These are phyloP conservation scores for Pseudonitzschia delicatissima DNA, from an alignment of 108 stramenopile genomes.

Conservation along the genomic window DNA sequence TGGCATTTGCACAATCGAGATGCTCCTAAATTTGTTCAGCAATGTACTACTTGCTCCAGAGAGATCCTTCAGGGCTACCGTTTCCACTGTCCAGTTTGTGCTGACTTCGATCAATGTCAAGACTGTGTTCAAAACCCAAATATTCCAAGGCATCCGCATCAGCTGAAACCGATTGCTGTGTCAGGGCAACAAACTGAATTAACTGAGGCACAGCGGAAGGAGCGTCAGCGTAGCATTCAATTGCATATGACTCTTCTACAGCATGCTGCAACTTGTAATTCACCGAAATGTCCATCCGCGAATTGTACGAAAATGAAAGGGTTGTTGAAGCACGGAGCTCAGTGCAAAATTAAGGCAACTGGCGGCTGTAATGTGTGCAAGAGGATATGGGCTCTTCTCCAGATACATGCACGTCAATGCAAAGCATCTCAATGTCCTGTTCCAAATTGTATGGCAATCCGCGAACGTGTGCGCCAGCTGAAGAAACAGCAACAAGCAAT, in stretches of 20 bases:
- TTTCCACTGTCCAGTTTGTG: constrained; percentile 89
- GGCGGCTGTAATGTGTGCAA: constrained; percentile 96
- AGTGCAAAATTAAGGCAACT: constrained; percentile 81
- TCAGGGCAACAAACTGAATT: constrained; percentile 73
- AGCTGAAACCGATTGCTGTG: constrained; percentile 79
- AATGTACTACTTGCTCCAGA: constrained; percentile 83
- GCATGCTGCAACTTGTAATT: constrained; percentile 90
- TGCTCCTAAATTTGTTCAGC: constrained; percentile 94
- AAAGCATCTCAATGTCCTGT: constrained; percentile 84
- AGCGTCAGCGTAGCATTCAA: constrained; percentile 88
- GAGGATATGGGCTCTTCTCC: constrained; percentile 97
- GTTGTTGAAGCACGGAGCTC: constrained; percentile 78
- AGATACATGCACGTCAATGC: constrained; percentile 96
- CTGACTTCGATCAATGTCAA: constrained; percentile 92
- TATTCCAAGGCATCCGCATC: constrained; percentile 80
- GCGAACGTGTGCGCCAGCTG: constrained; percentile 86
- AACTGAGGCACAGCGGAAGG: constrained; percentile 91
- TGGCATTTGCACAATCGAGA: constrained; percentile 97
- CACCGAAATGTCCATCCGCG: constrained; percentile 83
- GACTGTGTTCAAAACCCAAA: constrained; percentile 83
- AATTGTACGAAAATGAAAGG: constrained; percentile 99
- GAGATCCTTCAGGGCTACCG: constrained; percentile 82
- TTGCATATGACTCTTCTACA: constrained; percentile 95
- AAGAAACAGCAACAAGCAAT: constrained; percentile 89
- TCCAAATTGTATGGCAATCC: constrained; percentile 92